These are phyloP conservation scores for Schizothecium vesticola DNA, from an alignment of 495 filamentous ascomycete species.

Conservation along the genomic window DNA sequence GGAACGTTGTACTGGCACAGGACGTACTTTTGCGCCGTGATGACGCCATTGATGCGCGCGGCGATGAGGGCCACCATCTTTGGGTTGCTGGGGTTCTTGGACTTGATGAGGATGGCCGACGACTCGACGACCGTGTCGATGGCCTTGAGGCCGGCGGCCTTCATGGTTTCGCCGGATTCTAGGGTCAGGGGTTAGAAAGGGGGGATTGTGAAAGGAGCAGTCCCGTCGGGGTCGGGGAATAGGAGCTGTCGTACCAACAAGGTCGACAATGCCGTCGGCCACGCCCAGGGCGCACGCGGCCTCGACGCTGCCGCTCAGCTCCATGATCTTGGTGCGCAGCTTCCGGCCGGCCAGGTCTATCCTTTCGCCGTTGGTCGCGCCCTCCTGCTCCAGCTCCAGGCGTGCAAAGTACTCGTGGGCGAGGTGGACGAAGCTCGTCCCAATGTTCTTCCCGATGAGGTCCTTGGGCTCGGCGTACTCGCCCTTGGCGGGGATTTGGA, in stretches of 20 bases:
- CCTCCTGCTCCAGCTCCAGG: conserved; percentile 55
- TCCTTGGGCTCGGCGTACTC: conserved; percentile 60
- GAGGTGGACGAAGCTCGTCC: conserved; percentile 88
- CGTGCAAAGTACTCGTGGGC: conserved; percentile 73
- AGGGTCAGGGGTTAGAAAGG: neutral
- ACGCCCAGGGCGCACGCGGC: conserved; percentile 93
- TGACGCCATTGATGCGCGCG: conserved; percentile 82
- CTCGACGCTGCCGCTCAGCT: conserved; percentile 92
- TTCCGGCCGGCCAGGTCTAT: conserved; percentile 35
- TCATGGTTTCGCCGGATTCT: conserved; percentile 99
- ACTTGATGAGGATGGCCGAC: conserved; percentile 86
- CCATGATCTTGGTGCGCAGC: conserved; percentile 78
- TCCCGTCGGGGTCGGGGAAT: neutral
- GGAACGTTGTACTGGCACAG: conserved; percentile 95
- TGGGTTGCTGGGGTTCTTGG: conserved; percentile 73
- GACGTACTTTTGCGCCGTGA: conserved; percentile 91
- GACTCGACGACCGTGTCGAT: conserved; percentile 89
- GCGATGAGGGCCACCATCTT: conserved; percentile 75
- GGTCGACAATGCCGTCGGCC: conserved; percentile 93
- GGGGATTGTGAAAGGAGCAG: neutral
- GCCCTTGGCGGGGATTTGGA: conserved; percentile 90
- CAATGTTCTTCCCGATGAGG: conserved; percentile 88
- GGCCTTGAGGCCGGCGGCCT: conserved; percentile 88
- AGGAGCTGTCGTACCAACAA: conserved; percentile 67
- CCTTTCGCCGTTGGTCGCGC: conserved; percentile 22